Evolutionary conservation across 805 yeast genomes (phyloP), one percentile per base, ranked within the genome.

Genomic region (Cyberlindnera euphorbiae): DNA sequence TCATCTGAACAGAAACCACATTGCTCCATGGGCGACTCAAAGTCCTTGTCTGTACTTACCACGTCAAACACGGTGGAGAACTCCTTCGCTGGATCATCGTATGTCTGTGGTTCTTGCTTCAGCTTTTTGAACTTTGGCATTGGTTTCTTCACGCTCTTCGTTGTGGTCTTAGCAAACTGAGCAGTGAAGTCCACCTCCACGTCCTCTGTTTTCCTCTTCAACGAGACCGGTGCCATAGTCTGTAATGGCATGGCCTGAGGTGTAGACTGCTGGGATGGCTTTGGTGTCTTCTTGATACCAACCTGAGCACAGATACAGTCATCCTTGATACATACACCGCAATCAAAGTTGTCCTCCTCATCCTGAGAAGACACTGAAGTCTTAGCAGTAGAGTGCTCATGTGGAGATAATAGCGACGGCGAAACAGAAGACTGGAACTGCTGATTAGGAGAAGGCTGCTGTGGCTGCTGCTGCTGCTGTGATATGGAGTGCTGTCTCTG

Each of bases 1-100:
- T 79, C 93, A 47, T 85, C 95, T 0, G 95, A 77, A 55, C 97
- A 90, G 59, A 90, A 89, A 0, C 97, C 97, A 60, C 97, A 90
- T 40, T 82, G 77, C 46, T 84, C 94, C 41, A 69, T 67, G 6
- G 77, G 73, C 2, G 75, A 71, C 26, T 60, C 60, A 33, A 70
- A 75, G 41, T 68, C 62, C 39, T 67, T 64, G 16, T 50, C 55
- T 19, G 22, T 19, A 2, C 44, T 43, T 13, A 50, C 41, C 13
- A 42, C 36, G 15, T 48, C 58, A 24, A 42, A 47, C 11, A 43
- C 45, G 8, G 39, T 42, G 10, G 49, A 37, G 33, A 45, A 49
- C 18, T 46, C 53, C n/a, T 40, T 41, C 3, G 49, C 39, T 1
- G 36, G 27, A 11, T 49, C 52, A 10, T 46, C 28, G 16, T 15